Evolutionary conservation across 805 yeast species (phyloP).

Genomic region (Ogataea naganishii): DNA sequence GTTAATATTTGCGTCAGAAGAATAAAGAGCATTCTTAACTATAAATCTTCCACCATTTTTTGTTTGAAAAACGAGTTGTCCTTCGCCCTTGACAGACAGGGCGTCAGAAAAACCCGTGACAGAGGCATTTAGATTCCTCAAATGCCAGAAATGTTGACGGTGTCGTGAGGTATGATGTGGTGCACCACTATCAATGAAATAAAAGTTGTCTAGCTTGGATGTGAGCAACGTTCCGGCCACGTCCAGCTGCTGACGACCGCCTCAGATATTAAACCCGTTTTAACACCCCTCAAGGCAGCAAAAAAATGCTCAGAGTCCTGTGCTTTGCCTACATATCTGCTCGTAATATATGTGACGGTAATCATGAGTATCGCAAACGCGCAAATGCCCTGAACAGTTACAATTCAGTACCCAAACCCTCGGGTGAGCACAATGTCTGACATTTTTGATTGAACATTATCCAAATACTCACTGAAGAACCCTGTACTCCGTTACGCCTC

Average conservation of each 20-base stretch:
- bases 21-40: too few species aligned
- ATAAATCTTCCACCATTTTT: too few species aligned
- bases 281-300: slow-evolving; percentile 86
- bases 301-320: slow-evolving; percentile 75
- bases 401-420: slow-evolving; percentile 3
- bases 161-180: too few species aligned
- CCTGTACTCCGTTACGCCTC: neutral
- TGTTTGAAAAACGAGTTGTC: too few species aligned
- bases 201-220: too few species aligned
- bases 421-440: slow-evolving; percentile 1
- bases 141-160: too few species aligned
- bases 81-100: too few species aligned
- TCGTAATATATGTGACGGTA: slow-evolving; percentile 26
- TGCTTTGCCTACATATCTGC: slow-evolving; percentile 27
- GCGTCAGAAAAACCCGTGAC: too few species aligned
- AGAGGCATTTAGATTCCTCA: too few species aligned
- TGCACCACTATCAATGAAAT: too few species aligned
- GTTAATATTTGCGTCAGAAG: too few species aligned
- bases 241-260: slow-evolving; percentile 96
- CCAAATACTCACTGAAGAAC: neutral
- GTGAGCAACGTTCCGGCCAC: too few species aligned
- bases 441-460: neutral
- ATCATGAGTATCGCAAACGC: slow-evolving; percentile 22
- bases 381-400: slow-evolving; percentile 1
- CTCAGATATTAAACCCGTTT: slow-evolving; percentile 75